A percentile compares a stretch with the other conserved stretches of the same genome.
phyloP scores from a whole-genome alignment of 768 basidiomycete species.

The Lactifluus hygrophoroides region DNA sequence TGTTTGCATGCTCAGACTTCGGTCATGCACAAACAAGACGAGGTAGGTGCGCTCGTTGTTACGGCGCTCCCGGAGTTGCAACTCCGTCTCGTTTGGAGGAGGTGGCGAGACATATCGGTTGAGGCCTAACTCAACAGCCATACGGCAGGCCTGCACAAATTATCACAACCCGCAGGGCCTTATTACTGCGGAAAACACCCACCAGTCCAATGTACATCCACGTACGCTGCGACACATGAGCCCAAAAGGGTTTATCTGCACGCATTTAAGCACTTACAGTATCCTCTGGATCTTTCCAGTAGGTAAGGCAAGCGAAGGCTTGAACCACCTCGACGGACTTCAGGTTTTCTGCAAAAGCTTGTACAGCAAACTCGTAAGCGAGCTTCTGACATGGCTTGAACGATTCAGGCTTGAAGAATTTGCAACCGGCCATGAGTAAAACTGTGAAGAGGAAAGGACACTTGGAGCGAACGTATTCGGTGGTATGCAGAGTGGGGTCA shows the following conservation, averaged over 20 bases:
- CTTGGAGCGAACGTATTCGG: conserved; percentile 66
- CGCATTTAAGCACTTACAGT: conserved; percentile 39
- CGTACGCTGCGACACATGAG: conserved; percentile 44
- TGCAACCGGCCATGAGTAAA: conserved; percentile 75
- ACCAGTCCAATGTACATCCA: conserved; percentile 88
- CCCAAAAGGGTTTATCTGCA: background rate
- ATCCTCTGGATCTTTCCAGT: conserved; percentile 86
- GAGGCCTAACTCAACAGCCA: conserved; percentile 78
- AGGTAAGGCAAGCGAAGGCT: conserved; percentile 80
- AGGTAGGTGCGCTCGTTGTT: conserved; percentile 83
- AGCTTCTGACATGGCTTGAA: conserved; percentile 64
- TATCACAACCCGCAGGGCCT: background rate
- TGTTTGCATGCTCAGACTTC: conserved; percentile 79
- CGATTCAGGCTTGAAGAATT: conserved; percentile 66
- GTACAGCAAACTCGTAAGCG: conserved; percentile 64
- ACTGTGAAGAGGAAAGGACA: conserved; percentile 82
- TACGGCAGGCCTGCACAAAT: conserved; percentile 59
- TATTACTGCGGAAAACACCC: conserved; percentile 24
- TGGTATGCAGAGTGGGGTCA: conserved; percentile 79
- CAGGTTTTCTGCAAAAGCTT: conserved; percentile 71
- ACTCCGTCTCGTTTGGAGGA: conserved; percentile 50
- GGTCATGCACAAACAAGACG: conserved; percentile 79
- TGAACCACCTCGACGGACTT: conserved; percentile 83
- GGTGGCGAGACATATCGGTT: conserved; percentile 58
- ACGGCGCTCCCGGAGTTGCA: conserved; percentile 64